Percentiles rank a stretch among this genome's conserved stretches.
phyloP scores from a whole-genome alignment of 2,329 filamentous ascomycete genomes.

The Diaporthe humulicola region DNA sequence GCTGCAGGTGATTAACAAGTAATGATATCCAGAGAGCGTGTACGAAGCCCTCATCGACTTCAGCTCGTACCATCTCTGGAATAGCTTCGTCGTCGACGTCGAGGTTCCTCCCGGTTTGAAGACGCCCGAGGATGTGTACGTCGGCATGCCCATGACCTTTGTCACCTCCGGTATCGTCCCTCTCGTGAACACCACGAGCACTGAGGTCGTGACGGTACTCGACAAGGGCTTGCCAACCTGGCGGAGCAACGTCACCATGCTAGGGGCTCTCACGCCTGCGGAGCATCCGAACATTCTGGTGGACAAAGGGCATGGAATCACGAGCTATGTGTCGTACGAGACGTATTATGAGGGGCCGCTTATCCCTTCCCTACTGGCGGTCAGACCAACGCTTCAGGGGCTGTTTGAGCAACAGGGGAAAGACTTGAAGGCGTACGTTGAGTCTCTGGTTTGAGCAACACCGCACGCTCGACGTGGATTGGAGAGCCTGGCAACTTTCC shows the following conservation, averaged over 20 bases:
- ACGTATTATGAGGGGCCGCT: conserved; percentile 45
- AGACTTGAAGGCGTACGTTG: conserved; percentile 11
- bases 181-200: conserved; percentile 45
- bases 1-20: background rate
- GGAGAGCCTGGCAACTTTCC: no score
- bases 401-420: conserved; percentile 24
- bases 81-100: conserved; percentile 45
- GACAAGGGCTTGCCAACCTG: conserved; percentile 42
- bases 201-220: conserved; percentile 45
- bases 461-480: background rate
- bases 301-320: conserved; percentile 42
- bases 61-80: conserved; percentile 45
- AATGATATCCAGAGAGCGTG: conserved; percentile 15
- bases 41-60: conserved; percentile 46
- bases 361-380: conserved; percentile 40
- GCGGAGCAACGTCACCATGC: conserved; percentile 42
- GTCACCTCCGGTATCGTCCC: conserved; percentile 43
- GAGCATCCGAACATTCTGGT: conserved; percentile 43
- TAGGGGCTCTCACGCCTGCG: background rate
- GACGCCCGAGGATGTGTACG: conserved; percentile 44
- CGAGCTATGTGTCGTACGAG: conserved; percentile 47
- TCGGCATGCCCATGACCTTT: conserved; percentile 46
- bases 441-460: background rate
- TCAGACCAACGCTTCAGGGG: conserved; percentile 22
- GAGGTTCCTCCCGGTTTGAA: conserved; percentile 37